phyloP scores from a whole-genome alignment of 2,329 filamentous ascomycete genomes.

The Alternaria metachromatica region DNA sequence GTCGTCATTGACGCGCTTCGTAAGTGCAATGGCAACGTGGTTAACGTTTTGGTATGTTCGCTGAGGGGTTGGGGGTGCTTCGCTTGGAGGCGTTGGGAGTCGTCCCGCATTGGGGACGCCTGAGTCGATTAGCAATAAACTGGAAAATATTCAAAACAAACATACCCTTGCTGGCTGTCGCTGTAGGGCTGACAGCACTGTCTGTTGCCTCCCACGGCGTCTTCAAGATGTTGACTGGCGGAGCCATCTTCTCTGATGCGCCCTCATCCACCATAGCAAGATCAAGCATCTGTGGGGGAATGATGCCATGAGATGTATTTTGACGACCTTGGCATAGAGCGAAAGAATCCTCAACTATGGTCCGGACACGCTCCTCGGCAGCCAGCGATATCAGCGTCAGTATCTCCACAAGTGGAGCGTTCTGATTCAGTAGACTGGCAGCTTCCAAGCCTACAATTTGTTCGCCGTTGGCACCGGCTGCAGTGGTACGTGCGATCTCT shows the following conservation, averaged over 20 bases:
- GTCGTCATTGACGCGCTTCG: conserved; percentile 56
- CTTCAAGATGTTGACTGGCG: conserved; percentile 47
- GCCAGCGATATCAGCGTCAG: conserved; percentile 82
- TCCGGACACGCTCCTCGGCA: conserved; percentile 78
- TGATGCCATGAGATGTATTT: conserved; percentile 77
- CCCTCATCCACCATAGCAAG: conserved; percentile 65
- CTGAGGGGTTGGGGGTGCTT: conserved; percentile 56
- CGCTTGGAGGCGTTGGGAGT: conserved; percentile 56
- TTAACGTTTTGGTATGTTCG: conserved; percentile 62
- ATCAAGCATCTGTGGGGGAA: conserved; percentile 78
- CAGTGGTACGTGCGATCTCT: conserved; percentile 48
- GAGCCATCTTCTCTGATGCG: conserved; percentile 47
- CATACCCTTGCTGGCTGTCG: conserved; percentile 51
- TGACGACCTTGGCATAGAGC: conserved; percentile 74
- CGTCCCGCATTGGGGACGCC: conserved; percentile 48
- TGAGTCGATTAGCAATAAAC: conserved; percentile 19
- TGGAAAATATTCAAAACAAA: neutral
- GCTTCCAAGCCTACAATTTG: conserved; percentile 62
- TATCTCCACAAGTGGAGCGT: conserved; percentile 80
- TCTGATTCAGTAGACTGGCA: conserved; percentile 71
- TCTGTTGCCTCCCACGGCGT: conserved; percentile 54
- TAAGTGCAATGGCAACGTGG: conserved; percentile 62
- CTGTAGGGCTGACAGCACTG: conserved; percentile 61
- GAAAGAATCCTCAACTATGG: conserved; percentile 78
- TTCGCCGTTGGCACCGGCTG: conserved; percentile 65